Conservation (phyloP, 2,329 filamentous ascomycete genomes). For the Claviceps quebecensis region DNA sequence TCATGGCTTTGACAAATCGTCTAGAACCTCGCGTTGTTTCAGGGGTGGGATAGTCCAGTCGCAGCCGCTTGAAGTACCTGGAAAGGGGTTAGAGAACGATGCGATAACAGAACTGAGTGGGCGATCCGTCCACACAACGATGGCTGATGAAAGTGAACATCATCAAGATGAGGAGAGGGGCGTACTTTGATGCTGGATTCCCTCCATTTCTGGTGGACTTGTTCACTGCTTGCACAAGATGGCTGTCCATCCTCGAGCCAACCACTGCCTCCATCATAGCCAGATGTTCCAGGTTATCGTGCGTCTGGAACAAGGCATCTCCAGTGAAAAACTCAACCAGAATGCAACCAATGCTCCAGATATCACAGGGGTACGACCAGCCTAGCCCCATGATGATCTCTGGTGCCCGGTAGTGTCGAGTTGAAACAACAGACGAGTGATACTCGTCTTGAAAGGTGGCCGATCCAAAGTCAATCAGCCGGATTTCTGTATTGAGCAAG, state of each 20-base stretch:
- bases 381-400: constrained; percentile 58
- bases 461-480: constrained; percentile 58
- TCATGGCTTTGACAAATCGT: constrained; percentile 61
- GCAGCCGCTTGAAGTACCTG: constrained; percentile 53
- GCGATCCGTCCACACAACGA: not conserved
- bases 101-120: not conserved
- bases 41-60: constrained; percentile 48
- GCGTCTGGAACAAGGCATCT: constrained; percentile 57
- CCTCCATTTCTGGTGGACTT: constrained; percentile 40
- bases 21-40: constrained; percentile 52
- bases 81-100: not conserved
- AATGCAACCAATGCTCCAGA: constrained; percentile 63
- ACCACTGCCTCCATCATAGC: constrained; percentile 66
- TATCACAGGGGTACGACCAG: constrained; percentile 59
- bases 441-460: constrained; percentile 62
- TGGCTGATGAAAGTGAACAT: not conserved
- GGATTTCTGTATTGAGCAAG: constrained; percentile 53
- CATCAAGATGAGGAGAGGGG: not conserved
- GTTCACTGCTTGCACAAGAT: constrained; percentile 35
- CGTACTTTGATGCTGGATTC: constrained; percentile 52
- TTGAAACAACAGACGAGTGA: constrained; percentile 57
- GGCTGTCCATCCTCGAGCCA: constrained; percentile 41
- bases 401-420: constrained; percentile 54
- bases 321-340: constrained; percentile 60
- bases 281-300: constrained; percentile 58